phyloP scores from a whole-genome alignment of 805 yeast species.

The Tanozyma kutaoensis region DNA sequence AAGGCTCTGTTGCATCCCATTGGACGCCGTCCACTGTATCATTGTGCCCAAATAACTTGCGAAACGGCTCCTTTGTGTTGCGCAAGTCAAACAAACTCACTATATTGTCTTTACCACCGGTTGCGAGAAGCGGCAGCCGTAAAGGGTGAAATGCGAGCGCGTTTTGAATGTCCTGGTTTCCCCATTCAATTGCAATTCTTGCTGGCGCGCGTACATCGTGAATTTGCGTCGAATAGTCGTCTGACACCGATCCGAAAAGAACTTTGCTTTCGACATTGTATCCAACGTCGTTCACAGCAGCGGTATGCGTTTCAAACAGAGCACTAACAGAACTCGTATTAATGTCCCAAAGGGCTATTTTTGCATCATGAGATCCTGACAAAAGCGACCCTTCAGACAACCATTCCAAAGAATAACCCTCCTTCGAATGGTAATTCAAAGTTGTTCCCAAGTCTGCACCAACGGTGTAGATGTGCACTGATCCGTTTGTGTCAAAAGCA shows the following conservation, averaged over 20 bases:
- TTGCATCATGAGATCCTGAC: conserved; percentile 55
- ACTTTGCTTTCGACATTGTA: conserved; percentile 32
- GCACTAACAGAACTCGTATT: conserved; percentile 20
- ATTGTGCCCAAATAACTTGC: conserved; percentile 57
- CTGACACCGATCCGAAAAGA: conserved; percentile 60
- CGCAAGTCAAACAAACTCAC: conserved; percentile 67
- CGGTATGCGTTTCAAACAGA: conserved; percentile 35
- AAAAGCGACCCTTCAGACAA: conserved; percentile 31
- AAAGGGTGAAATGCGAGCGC: conserved; percentile 54
- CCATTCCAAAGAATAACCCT: conserved; percentile 71
- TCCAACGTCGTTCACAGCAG: conserved; percentile 55
- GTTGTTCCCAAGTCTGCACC: conserved; percentile 3
- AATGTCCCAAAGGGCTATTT: conserved; percentile 62
- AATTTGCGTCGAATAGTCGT: conserved; percentile 48
- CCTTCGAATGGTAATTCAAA: conserved; percentile 44
- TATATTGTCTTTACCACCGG: conserved; percentile 70
- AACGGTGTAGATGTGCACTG: conserved; percentile 29
- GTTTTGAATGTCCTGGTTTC: conserved; percentile 45
- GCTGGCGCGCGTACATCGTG: conserved; percentile 36
- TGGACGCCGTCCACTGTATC: conserved; percentile 27
- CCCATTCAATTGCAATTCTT: conserved; percentile 18
- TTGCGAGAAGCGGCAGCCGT: conserved; percentile 42
- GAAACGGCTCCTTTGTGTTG: conserved; percentile 41
- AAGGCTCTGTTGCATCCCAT: conserved; percentile 36
- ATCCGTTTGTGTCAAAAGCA: conserved; percentile 41